Evolutionary conservation across 768 basidiomycete genomes (phyloP).

Genomic region (Suillus occidentalis): DNA sequence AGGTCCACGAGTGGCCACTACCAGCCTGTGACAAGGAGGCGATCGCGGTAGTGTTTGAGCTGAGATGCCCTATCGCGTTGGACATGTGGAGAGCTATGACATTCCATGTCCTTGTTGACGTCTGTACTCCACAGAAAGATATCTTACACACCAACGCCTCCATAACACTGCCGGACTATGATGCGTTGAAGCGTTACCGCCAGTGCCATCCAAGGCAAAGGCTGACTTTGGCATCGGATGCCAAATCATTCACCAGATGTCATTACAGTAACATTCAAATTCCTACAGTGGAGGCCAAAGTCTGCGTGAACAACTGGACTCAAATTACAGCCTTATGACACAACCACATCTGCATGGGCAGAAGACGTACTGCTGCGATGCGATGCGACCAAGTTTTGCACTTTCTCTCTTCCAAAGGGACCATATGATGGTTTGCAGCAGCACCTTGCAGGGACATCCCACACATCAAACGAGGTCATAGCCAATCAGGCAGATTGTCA

Average conservation of each 20-base stretch:
- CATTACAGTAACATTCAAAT: conserved; percentile 19
- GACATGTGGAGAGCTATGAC: conserved; percentile 45
- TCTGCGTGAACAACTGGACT: conserved; percentile 39
- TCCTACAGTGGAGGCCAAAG: conserved; percentile 10
- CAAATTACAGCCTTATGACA: conserved; percentile 32
- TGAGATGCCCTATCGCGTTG: conserved; percentile 40
- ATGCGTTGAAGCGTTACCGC: conserved; percentile 13
- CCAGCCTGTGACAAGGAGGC: conserved; percentile 28
- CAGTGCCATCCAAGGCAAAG: conserved; percentile 17
- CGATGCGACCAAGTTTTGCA: conserved; percentile 23
- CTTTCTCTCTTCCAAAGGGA: conserved; percentile 31
- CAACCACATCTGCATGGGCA: conserved; percentile 12
- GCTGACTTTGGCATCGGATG: conserved; percentile 22
- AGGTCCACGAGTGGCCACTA: conserved; percentile 48
- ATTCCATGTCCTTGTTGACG: conserved; percentile 38
- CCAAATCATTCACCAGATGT: conserved; percentile 20
- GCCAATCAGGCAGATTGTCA: conserved; percentile 44
- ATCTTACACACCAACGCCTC: conserved; percentile 5
- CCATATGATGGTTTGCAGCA: conserved; percentile 38
- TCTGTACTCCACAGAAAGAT: conserved; percentile 25
- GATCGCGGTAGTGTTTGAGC: conserved; percentile 42
- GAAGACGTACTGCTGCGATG: conserved; percentile 11
- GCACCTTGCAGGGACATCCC: conserved; percentile 35
- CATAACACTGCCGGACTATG: conserved; percentile 18
- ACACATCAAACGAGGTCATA: conserved; percentile 44